Evolutionary conservation across 1,284 basidiomycete genomes (phyloP), one percentile per base, ranked within the genome.

Genomic region (Moniliophthora roreri): DNA sequence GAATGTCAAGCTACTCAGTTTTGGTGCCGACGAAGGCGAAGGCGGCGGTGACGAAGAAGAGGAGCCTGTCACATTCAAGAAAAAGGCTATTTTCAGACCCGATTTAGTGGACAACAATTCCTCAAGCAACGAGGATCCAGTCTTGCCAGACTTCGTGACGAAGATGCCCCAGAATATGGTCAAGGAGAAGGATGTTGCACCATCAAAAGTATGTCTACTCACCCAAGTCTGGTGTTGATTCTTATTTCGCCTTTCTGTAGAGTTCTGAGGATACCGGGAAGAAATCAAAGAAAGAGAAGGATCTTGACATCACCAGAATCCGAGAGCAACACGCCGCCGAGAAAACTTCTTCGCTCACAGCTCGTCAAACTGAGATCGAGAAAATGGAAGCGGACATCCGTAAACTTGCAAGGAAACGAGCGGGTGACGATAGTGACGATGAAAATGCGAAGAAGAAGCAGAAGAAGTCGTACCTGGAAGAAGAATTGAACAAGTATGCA

Each of bases 371-470:
- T 4, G 89, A 95, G 67, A 95, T 97, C 53, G 88, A 85, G 61
- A 85, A 82, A 59, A 91, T 97, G 81, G 91, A 97, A 68, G 86
- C 85, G 3, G 90, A 94, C 50, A 89, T 98, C 53, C 85, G 90
- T 23, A 87, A 82, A 59, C 77, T 95, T 8, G 78, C 79, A 20
- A 79, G 79, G 52, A 77, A 76, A 48, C 76, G 78, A 8, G 75
- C 71, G 9, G 80, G 78, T 0, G 75, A 76, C 9, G 81, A 81
- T 49, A 82, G 79, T 55, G 85, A 85, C 51, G 82, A 87, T 11
- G 83, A 84, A 55, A 75, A 69, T 57, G 89, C 87, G 72, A 86
- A 79, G 62, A 66, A 69, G 21, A 84, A 85, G 63, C 73, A 74
- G 51, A 86, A 83, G 44, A 82, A 82, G 50, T 93, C 91, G 0